A percentile compares a stretch with the other conserved stretches of the same genome.
Conservation (phyloP, 495 filamentous ascomycete genomes). For the Penicillium nucicola region DNA sequence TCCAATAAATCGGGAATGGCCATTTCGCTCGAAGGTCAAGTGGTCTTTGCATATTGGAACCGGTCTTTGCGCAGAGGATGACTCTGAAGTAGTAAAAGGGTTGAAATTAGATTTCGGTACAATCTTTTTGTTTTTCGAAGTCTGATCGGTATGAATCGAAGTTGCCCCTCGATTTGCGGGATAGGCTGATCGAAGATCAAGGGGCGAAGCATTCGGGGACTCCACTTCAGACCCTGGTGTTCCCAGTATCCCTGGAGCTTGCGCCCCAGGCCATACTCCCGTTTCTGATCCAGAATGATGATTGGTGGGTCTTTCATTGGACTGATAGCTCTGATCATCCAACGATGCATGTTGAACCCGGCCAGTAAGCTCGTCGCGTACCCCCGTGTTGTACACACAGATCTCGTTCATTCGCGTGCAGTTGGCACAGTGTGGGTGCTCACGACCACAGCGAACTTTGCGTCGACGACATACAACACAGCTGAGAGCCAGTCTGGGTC, state of each 20-base stretch:
- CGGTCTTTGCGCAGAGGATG: background rate
- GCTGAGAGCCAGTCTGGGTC: constrained; percentile 20
- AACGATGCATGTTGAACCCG: background rate
- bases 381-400: constrained; percentile 13
- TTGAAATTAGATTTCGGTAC: no score
- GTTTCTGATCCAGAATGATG: background rate
- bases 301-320: background rate
- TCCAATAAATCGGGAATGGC: background rate
- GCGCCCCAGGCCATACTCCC: no score
- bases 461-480: constrained; percentile 24
- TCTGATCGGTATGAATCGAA: no score
- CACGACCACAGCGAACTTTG: constrained; percentile 26
- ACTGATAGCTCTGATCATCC: background rate
- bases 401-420: constrained; percentile 18
- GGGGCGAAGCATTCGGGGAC: no score
- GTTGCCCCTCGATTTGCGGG: no score
- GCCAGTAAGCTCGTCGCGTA: constrained; percentile 7
- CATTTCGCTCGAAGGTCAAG: background rate
- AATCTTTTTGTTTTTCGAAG: no score
- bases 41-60: background rate
- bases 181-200: no score
- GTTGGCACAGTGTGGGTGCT: constrained; percentile 23
- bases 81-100: no score
- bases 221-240: no score
- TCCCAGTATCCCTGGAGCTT: no score